Evolutionary conservation across 2,329 filamentous ascomycete species (phyloP).

Genomic region (Sporothrix brasiliensis): DNA sequence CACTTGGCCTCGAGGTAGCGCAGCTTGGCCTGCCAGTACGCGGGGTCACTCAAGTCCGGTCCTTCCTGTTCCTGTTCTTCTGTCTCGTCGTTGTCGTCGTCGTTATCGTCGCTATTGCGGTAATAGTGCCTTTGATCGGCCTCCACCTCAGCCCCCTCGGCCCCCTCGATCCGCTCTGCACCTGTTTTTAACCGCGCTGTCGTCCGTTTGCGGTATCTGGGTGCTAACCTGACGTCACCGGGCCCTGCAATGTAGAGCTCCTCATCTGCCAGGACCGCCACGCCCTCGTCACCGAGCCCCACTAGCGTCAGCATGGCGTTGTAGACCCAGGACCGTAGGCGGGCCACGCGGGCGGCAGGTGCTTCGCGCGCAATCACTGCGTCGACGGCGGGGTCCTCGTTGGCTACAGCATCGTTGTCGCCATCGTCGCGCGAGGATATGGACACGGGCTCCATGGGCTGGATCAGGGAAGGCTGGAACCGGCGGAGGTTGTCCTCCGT

Average conservation of each 20-base stretch:
- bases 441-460: conserved; percentile 33
- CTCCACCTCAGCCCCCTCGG: neutral
- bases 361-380: neutral
- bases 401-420: neutral
- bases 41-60: conserved; percentile 24
- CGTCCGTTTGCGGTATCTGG: neutral
- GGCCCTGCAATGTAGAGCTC: conserved; percentile 33
- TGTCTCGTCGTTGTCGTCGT: neutral
- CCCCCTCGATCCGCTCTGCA: neutral
- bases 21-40: conserved; percentile 32
- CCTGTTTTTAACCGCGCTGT: neutral
- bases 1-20: conserved; percentile 30
- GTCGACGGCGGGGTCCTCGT: conserved; percentile 1
- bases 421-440: conserved; percentile 29
- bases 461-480: conserved; percentile 32
- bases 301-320: conserved; percentile 31
- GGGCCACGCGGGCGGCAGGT: conserved; percentile 8
- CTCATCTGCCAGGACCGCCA: conserved; percentile 22
- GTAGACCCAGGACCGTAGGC: conserved; percentile 30
- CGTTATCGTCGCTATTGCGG: too few relatives aligned
- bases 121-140: neutral
- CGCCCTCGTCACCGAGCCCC: conserved; percentile 30
- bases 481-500: conserved; percentile 31
- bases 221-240: conserved; percentile 31
- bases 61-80: neutral